Percentiles rank a stretch among this genome's conserved stretches.
Evolutionary conservation across 2,329 filamentous ascomycete genomes (phyloP).

Genomic region (Albifimbria verrucaria): DNA sequence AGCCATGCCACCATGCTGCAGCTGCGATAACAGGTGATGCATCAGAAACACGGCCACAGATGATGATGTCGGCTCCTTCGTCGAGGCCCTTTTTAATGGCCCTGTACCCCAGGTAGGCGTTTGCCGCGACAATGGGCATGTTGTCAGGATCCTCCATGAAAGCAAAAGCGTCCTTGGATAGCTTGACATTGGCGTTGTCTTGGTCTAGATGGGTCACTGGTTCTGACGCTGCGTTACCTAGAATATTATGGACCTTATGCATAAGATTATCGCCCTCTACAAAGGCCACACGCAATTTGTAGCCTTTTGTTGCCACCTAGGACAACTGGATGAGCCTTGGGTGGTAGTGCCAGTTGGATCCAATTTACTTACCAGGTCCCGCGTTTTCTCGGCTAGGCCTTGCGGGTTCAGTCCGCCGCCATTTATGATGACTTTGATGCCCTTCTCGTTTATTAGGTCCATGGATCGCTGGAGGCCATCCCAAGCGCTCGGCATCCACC

Average conservation of each 20-base stretch:
- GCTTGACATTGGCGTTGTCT: constrained; percentile 13
- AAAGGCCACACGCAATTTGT: constrained; percentile 32
- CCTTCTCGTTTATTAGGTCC: constrained; percentile 35
- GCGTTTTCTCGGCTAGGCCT: constrained; percentile 38
- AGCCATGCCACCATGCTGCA: constrained; percentile 50
- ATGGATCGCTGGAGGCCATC: constrained; percentile 20
- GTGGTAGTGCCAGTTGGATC: neutral
- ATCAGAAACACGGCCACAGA: constrained; percentile 40
- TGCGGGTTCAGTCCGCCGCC: constrained; percentile 54
- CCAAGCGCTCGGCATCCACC: constrained; percentile 17
- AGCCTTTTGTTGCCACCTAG: constrained; percentile 7
- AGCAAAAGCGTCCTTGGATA: constrained; percentile 10
- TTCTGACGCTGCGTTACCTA: neutral
- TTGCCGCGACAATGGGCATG: constrained; percentile 24
- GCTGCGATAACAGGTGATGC: constrained; percentile 48
- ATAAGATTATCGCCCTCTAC: constrained; percentile 35
- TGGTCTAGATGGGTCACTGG: constrained; percentile 19
- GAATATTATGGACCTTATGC: constrained; percentile 6
- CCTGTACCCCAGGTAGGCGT: constrained; percentile 50
- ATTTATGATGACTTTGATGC: constrained; percentile 54
- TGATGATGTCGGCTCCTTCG: constrained; percentile 37
- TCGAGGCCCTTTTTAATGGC: constrained; percentile 35
- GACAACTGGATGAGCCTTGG: neutral
- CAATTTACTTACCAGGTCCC: constrained; percentile 17
- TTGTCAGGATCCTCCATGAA: constrained; percentile 12